Evolutionary conservation across 805 yeast genomes (phyloP), one percentile per base, ranked within the genome.

Genomic region (Yarrowia sp.): DNA sequence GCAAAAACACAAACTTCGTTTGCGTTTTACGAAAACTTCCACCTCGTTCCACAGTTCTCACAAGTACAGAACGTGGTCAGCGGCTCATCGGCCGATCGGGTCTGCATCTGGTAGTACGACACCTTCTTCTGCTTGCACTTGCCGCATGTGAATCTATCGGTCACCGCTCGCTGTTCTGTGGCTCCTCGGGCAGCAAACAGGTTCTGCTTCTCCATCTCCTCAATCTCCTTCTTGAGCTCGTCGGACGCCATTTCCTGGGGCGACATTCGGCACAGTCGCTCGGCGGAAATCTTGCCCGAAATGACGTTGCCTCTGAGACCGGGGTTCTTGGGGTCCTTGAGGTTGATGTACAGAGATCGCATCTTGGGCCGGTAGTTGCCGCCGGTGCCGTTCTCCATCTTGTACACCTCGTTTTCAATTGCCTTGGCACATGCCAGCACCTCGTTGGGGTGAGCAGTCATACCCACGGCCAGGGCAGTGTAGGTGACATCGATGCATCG

Each of bases 11-110:
- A 26, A n/a, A n/a, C n/a, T n/a, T n/a, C n/a, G n/a, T n/a, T n/a
- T n/a, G n/a, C n/a, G n/a, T n/a, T n/a, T 10, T 78, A 93, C 41
- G 97, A 90, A 77, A 95, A 95, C 80, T 95, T 95, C 99, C 99
- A 95, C 79, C 98, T 86, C 77, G 95, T 92, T 71, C 98, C 98
- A 82, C 99, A 95, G 38, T 59, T 59, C 32, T 59, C 98, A 82
- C 99, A 95, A 3, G 97, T 93, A 82, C 99, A 95, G 78, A 95
- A 95, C 1, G 99, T 95, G 8, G 99, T 95, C 75, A 95, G 85
- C 70, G 99, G 99, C 80, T 95, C 99, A 86, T 95, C 99, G 19
- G 99, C 99, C 69, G 97, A 91, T 80, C 99, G 85, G 42, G 99
- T 95, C 83, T 95, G 99, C 89, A 95, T 85, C 81, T 95, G 99